These are phyloP conservation scores for Collybia sordida DNA, from an alignment of 768 basidiomycete genomes.

Conservation along the genomic window DNA sequence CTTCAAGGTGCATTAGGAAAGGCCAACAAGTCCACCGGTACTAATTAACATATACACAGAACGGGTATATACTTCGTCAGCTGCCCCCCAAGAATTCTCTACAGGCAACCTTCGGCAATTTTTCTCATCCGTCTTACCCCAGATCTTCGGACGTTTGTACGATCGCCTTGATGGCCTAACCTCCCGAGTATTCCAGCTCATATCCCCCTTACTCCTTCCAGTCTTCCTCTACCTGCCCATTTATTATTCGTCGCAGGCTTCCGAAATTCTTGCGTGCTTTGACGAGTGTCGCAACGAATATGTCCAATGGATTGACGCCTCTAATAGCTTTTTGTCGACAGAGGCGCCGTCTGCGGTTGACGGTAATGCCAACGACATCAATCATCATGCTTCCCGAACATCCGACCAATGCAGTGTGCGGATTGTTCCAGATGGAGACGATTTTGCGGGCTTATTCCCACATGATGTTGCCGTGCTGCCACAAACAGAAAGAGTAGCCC, in stretches of 20 bases:
- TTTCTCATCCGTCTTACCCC: neutral
- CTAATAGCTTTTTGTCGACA: neutral
- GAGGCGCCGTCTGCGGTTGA: neutral
- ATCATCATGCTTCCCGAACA: neutral
- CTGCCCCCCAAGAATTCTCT: too few species aligned
- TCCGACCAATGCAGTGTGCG: neutral
- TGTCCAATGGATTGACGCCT: conserved; percentile 9
- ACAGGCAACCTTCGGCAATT: neutral
- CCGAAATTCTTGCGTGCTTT: conserved; percentile 1
- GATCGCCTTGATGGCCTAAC: neutral
- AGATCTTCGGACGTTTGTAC: neutral
- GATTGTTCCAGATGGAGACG: too few species aligned
- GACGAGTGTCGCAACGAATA: conserved; percentile 11
- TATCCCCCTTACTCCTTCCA: conserved; percentile 7
- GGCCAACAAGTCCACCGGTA: too few species aligned
- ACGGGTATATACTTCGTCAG: too few species aligned
- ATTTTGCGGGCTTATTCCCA: too few species aligned
- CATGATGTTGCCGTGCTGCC: too few species aligned
- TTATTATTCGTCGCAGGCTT: conserved; percentile 12
- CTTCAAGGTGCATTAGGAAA: too few species aligned
- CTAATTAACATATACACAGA: too few species aligned
- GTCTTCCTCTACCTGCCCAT: conserved; percentile 7
- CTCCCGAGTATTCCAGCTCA: conserved; percentile 1
- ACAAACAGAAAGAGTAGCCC: too few species aligned
- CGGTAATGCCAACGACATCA: neutral